A percentile compares a stretch with the other conserved stretches of the same genome.
These are phyloP conservation scores for Biscogniauxia sp. DNA, from an alignment of 2,329 filamentous ascomycete species.

Conservation along the genomic window DNA sequence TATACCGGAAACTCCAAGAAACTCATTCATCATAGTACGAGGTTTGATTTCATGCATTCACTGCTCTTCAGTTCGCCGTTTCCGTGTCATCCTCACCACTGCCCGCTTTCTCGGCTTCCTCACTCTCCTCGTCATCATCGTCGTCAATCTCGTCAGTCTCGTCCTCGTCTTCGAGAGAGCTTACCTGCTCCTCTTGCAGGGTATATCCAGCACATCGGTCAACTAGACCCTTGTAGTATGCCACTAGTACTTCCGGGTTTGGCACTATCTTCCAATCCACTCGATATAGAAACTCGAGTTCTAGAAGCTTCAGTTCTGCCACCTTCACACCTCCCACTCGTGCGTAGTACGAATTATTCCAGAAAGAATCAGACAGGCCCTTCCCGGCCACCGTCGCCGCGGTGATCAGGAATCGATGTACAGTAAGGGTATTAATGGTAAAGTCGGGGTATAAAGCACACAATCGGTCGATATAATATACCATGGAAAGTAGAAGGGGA, in stretches of 20 bases:
- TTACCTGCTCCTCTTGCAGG: slow-evolving; percentile 41
- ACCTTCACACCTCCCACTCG: slow-evolving; percentile 90
- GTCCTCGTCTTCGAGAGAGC: slow-evolving; percentile 29
- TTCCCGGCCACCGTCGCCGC: slow-evolving; percentile 95
- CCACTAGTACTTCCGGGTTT: slow-evolving; percentile 86
- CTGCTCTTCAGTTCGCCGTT: slow-evolving; percentile 2
- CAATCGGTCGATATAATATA: slow-evolving; percentile 95
- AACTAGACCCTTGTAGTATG: slow-evolving; percentile 88
- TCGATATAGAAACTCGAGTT: slow-evolving; percentile 87
- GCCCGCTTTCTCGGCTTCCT: slow-evolving; percentile 16
- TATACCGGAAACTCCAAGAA: not conserved
- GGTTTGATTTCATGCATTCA: not conserved
- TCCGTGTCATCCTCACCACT: not conserved
- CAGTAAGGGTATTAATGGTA: slow-evolving; percentile 92
- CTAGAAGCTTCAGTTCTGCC: slow-evolving; percentile 83
- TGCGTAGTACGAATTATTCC: slow-evolving; percentile 97
- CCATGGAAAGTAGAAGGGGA: slow-evolving; percentile 95
- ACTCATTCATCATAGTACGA: not conserved
- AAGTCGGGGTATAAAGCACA: slow-evolving; percentile 92
- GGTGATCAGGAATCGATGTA: slow-evolving; percentile 95
- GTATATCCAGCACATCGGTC: slow-evolving; percentile 59
- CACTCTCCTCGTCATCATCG: slow-evolving; percentile 31
- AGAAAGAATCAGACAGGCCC: slow-evolving; percentile 93
- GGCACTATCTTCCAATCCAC: slow-evolving; percentile 98
- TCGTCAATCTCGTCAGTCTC: slow-evolving; percentile 34